Evolutionary conservation across 2,329 filamentous ascomycete genomes (phyloP).

Genomic region (Aspergillus niger): DNA sequence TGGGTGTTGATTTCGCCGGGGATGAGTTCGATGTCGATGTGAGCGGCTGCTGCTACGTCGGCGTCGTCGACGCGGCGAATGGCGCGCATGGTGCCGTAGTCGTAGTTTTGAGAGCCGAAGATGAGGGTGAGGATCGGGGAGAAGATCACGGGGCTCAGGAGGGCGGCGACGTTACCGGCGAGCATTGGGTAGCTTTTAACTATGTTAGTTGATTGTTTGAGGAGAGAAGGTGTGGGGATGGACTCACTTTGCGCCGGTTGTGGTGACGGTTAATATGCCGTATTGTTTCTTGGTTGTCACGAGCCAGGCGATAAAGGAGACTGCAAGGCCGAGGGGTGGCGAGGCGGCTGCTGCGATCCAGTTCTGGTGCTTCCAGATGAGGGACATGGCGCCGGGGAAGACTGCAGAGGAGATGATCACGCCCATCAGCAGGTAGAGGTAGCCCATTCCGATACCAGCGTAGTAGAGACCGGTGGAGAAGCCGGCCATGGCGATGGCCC

Average conservation of each 20-base stretch:
- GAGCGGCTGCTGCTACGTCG: conserved; percentile 64
- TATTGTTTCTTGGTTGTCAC: conserved; percentile 72
- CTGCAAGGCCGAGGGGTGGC: conserved; percentile 68
- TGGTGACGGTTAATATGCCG: conserved; percentile 68
- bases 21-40: conserved; percentile 66
- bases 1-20: conserved; percentile 51
- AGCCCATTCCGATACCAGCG: conserved; percentile 81
- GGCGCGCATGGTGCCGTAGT: conserved; percentile 79
- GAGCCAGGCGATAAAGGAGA: conserved; percentile 74
- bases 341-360: conserved; percentile 70
- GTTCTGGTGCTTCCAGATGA: conserved; percentile 80
- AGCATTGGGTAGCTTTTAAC: conserved; percentile 69
- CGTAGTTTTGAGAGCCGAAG: conserved; percentile 74
- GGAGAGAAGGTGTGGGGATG: not conserved
- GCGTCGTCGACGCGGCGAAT: conserved; percentile 80
- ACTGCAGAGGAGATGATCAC: conserved; percentile 86
- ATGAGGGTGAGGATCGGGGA: conserved; percentile 73
- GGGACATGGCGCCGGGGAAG: conserved; percentile 75
- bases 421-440: conserved; percentile 87
- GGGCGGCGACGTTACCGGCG: conserved; percentile 79
- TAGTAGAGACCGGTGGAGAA: conserved; percentile 76
- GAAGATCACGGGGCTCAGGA: conserved; percentile 74
- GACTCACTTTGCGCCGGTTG: conserved; percentile 72
- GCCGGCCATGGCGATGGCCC: conserved; percentile 73
- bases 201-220: not conserved